Conservation (phyloP, 2,329 filamentous ascomycete species). For the Botrytis fabae region DNA sequence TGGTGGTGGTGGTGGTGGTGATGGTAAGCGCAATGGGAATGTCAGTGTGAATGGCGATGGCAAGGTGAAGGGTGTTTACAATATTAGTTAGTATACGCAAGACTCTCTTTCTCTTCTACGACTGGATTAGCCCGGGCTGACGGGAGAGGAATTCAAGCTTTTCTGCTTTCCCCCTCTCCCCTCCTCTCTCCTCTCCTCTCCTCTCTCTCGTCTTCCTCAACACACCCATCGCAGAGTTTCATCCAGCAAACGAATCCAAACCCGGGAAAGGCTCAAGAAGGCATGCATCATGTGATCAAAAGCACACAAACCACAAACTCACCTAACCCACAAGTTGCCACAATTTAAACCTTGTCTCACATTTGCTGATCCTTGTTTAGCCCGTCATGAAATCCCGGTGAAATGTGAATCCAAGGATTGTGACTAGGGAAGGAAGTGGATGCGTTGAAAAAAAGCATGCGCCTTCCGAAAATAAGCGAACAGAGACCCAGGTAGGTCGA, state of each 20-base stretch:
- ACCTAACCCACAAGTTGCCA: constrained; percentile 1
- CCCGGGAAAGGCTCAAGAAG: not conserved
- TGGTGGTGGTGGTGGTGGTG: no score
- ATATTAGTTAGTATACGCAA: no score
- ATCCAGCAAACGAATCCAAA: not conserved
- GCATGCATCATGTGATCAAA: not conserved
- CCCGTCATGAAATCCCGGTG: not conserved
- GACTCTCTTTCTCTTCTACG: no score
- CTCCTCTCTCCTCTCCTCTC: not conserved
- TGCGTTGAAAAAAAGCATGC: not conserved
- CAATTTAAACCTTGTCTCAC: constrained; percentile 4
- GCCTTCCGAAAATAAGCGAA: constrained; percentile 4
- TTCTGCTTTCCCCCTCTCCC: not conserved
- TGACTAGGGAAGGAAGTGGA: not conserved
- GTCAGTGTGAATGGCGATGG: no score
- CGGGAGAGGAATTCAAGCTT: not conserved
- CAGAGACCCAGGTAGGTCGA: not conserved
- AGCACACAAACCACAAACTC: not conserved
- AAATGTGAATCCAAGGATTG: not conserved
- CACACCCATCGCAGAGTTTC: no score
- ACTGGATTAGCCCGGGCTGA: not conserved
- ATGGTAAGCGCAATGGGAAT: not conserved
- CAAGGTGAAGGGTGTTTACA: no score
- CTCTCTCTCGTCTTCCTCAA: not conserved
- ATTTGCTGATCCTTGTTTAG: not conserved